phyloP scores from a whole-genome alignment of 768 basidiomycete species.

The Lentinula sp. region DNA sequence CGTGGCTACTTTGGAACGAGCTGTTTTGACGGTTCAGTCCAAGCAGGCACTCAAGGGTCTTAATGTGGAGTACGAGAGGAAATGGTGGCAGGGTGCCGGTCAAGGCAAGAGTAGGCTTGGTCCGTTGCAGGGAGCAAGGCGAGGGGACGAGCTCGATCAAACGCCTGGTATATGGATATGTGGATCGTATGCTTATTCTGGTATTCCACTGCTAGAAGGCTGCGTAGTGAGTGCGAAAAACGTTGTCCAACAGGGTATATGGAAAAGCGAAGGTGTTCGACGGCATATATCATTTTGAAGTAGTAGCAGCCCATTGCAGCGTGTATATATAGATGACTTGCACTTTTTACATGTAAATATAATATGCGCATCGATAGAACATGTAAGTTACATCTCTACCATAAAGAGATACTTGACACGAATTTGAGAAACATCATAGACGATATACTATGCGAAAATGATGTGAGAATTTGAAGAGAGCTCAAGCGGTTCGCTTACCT shows the following conservation, averaged over 20 bases:
- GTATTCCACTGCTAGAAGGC: constrained; percentile 75
- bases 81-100: constrained; percentile 40
- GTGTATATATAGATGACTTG: background rate
- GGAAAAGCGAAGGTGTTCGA: constrained; percentile 23
- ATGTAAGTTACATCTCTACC: constrained; percentile 36
- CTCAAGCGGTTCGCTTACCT: constrained; percentile 28
- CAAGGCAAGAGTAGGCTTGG: constrained; percentile 34
- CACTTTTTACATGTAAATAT: background rate
- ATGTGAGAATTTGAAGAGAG: background rate
- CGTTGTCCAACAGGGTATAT: constrained; percentile 42
- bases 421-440: constrained; percentile 53
- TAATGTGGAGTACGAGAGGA: constrained; percentile 26
- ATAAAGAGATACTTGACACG: constrained; percentile 51
- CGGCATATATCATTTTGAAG: background rate
- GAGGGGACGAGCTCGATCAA: constrained; percentile 20
- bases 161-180: constrained; percentile 60
- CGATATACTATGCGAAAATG: constrained; percentile 43
- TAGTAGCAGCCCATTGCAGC: background rate
- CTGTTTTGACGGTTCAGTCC: constrained; percentile 43
- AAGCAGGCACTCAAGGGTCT: constrained; percentile 46
- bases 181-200: constrained; percentile 63
- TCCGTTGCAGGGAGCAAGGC: constrained; percentile 42
- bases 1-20: constrained; percentile 57
- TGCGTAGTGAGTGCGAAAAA: constrained; percentile 70
- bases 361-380: background rate